These are phyloP conservation scores for Lablab purpureus DNA, from an alignment of 306 rosid genomes.

Conservation along the genomic window DNA sequence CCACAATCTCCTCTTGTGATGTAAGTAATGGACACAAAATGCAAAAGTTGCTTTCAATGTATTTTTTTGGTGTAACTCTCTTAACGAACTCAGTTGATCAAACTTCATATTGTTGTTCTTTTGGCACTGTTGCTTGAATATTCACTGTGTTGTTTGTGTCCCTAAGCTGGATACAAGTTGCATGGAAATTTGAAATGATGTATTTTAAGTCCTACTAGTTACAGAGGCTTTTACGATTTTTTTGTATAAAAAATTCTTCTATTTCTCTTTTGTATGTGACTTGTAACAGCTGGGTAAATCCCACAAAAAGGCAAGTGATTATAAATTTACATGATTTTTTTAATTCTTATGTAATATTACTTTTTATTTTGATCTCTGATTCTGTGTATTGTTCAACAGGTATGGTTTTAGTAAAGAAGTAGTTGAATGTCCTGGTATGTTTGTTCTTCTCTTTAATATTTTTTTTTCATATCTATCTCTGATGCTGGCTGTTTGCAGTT, in stretches of 20 bases:
- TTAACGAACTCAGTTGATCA: neutral
- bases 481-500: conserved; percentile 18
- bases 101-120: conserved; percentile 22
- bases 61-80: conserved; percentile 21
- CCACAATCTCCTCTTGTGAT: conserved; percentile 70
- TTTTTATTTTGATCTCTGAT: conserved; percentile 36
- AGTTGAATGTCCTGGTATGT: conserved; percentile 89
- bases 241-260: neutral
- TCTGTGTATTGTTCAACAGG: conserved; percentile 56
- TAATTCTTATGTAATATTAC: neutral
- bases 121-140: conserved; percentile 32
- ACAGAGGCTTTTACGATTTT: neutral
- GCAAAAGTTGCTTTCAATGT: conserved; percentile 6
- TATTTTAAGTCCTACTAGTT: conserved; percentile 28
- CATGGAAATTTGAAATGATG: conserved; percentile 21
- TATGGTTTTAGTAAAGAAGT: conserved; percentile 92
- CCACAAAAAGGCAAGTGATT: conserved; percentile 16
- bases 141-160: conserved; percentile 29
- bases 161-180: conserved; percentile 6
- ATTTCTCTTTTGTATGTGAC: conserved; percentile 25
- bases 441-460: conserved; percentile 12
- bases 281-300: conserved; percentile 8
- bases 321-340: conserved; percentile 12
- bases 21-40: conserved; percentile 54
- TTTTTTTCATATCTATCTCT: neutral